These are phyloP conservation scores for Debaryomyces sp. DNA, from an alignment of 1,139 yeast species.

Conservation along the genomic window DNA sequence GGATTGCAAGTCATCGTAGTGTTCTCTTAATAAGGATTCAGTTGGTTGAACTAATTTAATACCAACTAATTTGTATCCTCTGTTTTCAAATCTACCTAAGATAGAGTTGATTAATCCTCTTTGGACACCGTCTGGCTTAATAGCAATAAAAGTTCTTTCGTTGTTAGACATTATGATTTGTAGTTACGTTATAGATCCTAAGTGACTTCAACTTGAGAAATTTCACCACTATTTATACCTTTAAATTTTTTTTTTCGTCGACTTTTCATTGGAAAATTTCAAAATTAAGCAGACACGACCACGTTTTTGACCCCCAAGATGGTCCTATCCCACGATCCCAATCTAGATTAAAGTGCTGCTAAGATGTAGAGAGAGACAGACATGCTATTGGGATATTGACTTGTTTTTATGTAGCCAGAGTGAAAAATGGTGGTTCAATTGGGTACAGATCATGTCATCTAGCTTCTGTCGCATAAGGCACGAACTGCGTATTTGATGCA, in stretches of 20 bases:
- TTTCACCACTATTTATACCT: conserved; percentile 1
- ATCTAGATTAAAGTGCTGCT: not conserved
- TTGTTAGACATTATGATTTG: conserved; percentile 46
- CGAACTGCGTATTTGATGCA: not conserved
- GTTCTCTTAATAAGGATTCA: conserved; percentile 86
- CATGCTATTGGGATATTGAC: not conserved
- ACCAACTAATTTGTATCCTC: conserved; percentile 95
- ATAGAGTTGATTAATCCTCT: conserved; percentile 94
- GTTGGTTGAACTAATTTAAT: conserved; percentile 90
- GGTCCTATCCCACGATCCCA: not conserved
- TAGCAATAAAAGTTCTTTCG: conserved; percentile 98
- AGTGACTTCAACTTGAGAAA: not conserved
- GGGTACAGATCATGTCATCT: not conserved
- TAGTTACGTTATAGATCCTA: not conserved
- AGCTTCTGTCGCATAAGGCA: not conserved
- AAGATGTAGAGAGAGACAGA: not conserved
- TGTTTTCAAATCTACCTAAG: conserved; percentile 91
- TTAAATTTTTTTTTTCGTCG: conserved; percentile 2
- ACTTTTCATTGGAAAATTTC: conserved; percentile 1
- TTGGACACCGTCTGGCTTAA: conserved; percentile 99
- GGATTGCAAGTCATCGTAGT: conserved; percentile 91
- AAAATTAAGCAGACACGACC: conserved; percentile 5
- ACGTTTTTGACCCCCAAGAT: not conserved
- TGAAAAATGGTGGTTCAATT: not conserved
- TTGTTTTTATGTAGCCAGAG: not conserved